A percentile compares a stretch with the other conserved stretches of the same genome.
These are phyloP conservation scores for Oropetium thomaeum DNA, from an alignment of 176 grass and related monocot genomes.

Conservation along the genomic window DNA sequence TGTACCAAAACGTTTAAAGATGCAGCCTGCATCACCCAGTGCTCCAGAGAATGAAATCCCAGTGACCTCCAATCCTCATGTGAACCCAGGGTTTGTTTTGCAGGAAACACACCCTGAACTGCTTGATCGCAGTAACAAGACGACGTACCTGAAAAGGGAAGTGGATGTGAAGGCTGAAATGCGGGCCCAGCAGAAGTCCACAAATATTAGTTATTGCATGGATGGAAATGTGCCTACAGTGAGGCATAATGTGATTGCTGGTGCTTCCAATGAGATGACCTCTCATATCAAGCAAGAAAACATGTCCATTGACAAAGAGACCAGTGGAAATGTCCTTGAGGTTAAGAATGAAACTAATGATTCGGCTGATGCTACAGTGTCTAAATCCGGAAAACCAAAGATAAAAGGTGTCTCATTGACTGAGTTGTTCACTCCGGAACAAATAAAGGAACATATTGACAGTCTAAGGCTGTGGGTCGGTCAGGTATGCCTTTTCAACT, in stretches of 20 bases:
- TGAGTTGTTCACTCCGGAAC: constrained; percentile 97
- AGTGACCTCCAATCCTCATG: constrained; percentile 41
- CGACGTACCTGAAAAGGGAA: constrained; percentile 49
- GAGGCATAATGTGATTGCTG: constrained; percentile 45
- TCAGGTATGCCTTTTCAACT: constrained; percentile 58
- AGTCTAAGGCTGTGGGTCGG: constrained; percentile 95
- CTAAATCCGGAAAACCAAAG: constrained; percentile 96
- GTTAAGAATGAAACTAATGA: constrained; percentile 80
- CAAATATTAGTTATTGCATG: constrained; percentile 39
- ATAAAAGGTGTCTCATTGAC: constrained; percentile 98
- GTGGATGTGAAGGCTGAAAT: constrained; percentile 55
- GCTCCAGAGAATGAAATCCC: constrained; percentile 52
- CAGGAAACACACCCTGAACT: constrained; percentile 50
- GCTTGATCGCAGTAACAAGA: constrained; percentile 57
- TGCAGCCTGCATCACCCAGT: constrained; percentile 33
- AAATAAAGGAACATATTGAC: constrained; percentile 81
- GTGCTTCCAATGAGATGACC: constrained; percentile 50
- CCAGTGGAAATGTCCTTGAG: constrained; percentile 46
- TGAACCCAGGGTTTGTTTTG: constrained; percentile 45
- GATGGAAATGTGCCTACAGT: constrained; percentile 45
- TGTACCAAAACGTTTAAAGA: constrained; percentile 66
- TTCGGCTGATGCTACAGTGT: constrained; percentile 45
- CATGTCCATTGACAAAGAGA: constrained; percentile 52
- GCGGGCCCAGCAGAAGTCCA: constrained; percentile 41
- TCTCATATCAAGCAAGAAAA: constrained; percentile 78